phyloP scores from a whole-genome alignment of 768 basidiomycete genomes.

The Tephrocybe sp. region DNA sequence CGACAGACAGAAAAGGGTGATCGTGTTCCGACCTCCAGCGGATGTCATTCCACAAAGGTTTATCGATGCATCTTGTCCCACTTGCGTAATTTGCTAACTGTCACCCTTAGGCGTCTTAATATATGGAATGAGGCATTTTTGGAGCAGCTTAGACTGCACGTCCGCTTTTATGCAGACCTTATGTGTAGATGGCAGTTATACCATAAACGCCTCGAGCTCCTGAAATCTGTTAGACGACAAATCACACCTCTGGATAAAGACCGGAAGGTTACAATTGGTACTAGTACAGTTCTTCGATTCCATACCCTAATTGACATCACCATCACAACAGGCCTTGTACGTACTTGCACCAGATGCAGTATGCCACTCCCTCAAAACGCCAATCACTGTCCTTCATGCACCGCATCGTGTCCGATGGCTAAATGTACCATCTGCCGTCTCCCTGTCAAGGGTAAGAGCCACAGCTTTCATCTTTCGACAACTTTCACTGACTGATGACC shows the following conservation, averaged over 20 bases:
- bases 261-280: slow-evolving; percentile 35
- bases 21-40: slow-evolving; percentile 37
- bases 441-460: slow-evolving; percentile 70
- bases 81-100: slow-evolving; percentile 7
- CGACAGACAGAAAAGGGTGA: slow-evolving; percentile 24
- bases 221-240: slow-evolving; percentile 55
- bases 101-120: slow-evolving; percentile 17
- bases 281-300: neutral
- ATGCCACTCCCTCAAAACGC: slow-evolving; percentile 29
- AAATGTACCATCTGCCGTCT: slow-evolving; percentile 73
- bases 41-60: slow-evolving; percentile 18
- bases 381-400: slow-evolving; percentile 42
- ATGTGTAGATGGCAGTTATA: slow-evolving; percentile 71
- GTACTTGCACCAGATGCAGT: slow-evolving; percentile 46
- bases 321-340: slow-evolving; percentile 39
- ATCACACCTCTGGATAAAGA: slow-evolving; percentile 15
- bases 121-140: slow-evolving; percentile 37
- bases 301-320: neutral
- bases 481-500: neutral
- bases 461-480: too few species aligned
- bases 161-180: slow-evolving; percentile 72
- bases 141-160: slow-evolving; percentile 46
- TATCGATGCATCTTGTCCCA: slow-evolving; percentile 6
- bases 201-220: slow-evolving; percentile 68
- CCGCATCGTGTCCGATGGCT: slow-evolving; percentile 40